Conservation (phyloP, 495 filamentous ascomycete species). For the Penicillium diatomitis region DNA sequence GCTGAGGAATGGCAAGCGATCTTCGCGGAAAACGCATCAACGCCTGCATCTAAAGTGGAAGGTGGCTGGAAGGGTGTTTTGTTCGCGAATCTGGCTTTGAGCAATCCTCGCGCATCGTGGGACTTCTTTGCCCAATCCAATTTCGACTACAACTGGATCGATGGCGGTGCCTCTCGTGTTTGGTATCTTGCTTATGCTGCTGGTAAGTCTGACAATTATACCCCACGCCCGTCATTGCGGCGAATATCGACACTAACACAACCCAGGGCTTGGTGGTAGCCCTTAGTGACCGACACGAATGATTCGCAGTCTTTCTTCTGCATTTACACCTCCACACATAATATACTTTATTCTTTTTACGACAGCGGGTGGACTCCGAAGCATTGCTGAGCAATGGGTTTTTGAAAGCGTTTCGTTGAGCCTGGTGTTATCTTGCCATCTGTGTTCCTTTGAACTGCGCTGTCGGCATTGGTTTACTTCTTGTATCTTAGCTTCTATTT, state of each 20-base stretch:
- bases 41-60: conserved; percentile 46
- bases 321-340: neutral
- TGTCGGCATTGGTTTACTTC: too few species aligned
- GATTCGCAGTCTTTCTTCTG: neutral
- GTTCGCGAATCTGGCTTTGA: conserved; percentile 70
- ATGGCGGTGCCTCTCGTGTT: conserved; percentile 76
- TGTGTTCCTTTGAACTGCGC: too few species aligned
- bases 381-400: too few species aligned
- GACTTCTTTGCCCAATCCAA: conserved; percentile 58
- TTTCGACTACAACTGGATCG: conserved; percentile 67
- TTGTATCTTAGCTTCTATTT: too few species aligned
- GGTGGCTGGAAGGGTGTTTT: conserved; percentile 85
- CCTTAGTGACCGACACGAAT: neutral
- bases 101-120: conserved; percentile 63
- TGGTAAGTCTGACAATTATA: conserved; percentile 28
- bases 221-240: neutral
- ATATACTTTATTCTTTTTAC: neutral
- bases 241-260: neutral
- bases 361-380: neutral
- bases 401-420: too few species aligned
- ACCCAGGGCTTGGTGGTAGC: conserved; percentile 11
- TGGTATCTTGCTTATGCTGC: conserved; percentile 86
- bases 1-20: conserved; percentile 76
- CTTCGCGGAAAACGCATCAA: conserved; percentile 43
- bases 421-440: too few species aligned